Evolutionary conservation across 2,329 filamentous ascomycete genomes (phyloP).

Genomic region (Septoria linicola): DNA sequence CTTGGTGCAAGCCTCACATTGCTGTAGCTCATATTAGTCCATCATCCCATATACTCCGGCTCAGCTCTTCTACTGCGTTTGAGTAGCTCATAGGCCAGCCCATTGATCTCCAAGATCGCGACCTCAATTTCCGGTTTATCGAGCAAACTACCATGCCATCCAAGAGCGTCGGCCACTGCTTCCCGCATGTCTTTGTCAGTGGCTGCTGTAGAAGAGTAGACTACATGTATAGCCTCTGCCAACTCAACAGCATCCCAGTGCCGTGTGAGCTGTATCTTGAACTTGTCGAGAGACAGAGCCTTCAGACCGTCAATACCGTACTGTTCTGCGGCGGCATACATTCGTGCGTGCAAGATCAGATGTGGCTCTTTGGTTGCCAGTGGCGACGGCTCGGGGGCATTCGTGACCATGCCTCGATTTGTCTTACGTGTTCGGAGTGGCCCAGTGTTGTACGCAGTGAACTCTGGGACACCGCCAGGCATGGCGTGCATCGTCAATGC

Average conservation of each 20-base stretch:
- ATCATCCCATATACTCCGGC: slow-evolving; percentile 25
- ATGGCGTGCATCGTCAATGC: slow-evolving; percentile 29
- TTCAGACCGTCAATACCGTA: slow-evolving; percentile 32
- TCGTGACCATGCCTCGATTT: slow-evolving; percentile 18
- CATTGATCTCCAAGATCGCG: slow-evolving; percentile 32
- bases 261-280: slow-evolving; percentile 28
- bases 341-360: slow-evolving; percentile 27
- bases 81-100: slow-evolving; percentile 34
- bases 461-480: slow-evolving; percentile 18
- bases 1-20: too few species aligned
- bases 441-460: slow-evolving; percentile 8
- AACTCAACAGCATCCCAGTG: slow-evolving; percentile 34
- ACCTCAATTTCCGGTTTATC: slow-evolving; percentile 33
- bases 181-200: slow-evolving; percentile 37
- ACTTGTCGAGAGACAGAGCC: slow-evolving; percentile 29
- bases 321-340: slow-evolving; percentile 30
- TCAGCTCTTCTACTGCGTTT: slow-evolving; percentile 27
- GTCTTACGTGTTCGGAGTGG: slow-evolving; percentile 16
- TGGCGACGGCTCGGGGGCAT: slow-evolving; percentile 26
- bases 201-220: slow-evolving; percentile 32
- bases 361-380: slow-evolving; percentile 26
- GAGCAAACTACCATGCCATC: slow-evolving; percentile 28
- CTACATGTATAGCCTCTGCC: slow-evolving; percentile 32
- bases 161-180: slow-evolving; percentile 31
- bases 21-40: too few species aligned